Percentiles rank a stretch among this genome's conserved stretches.
These are phyloP conservation scores for Leishmania guyanensis DNA, from an alignment of 208 protist genomes.

Conservation along the genomic window DNA sequence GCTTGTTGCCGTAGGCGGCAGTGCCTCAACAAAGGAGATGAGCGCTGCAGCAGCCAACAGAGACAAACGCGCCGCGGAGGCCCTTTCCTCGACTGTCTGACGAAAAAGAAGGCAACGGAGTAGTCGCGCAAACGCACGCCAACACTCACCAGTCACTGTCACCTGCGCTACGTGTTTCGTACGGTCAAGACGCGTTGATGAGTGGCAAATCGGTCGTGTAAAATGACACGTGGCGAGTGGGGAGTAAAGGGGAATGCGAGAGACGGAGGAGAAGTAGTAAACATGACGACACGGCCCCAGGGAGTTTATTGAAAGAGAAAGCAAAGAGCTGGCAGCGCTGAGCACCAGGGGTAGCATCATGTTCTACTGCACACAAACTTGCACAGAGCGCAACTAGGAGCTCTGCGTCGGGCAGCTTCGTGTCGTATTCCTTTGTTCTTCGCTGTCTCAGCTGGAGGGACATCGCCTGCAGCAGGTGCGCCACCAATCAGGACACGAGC, in stretches of 20 bases:
- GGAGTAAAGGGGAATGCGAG: neutral
- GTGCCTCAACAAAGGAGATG: neutral
- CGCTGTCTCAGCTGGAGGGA: neutral
- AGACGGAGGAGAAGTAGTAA: neutral
- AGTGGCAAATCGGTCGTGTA: neutral
- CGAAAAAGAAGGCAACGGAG: neutral
- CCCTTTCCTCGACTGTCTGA: too few species aligned
- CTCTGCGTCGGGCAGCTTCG: neutral
- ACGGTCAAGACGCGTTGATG: neutral
- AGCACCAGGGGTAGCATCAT: neutral
- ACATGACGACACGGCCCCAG: neutral
- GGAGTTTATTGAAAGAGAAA: neutral
- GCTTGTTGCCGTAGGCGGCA: neutral
- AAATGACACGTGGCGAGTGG: neutral
- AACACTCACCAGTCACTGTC: neutral
- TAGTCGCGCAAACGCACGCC: neutral
- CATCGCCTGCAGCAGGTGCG: neutral
- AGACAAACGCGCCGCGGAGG: neutral
- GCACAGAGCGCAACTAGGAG: neutral
- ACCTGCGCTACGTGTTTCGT: neutral
- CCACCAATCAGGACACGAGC: neutral
- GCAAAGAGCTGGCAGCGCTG: neutral
- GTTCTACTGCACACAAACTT: too few species aligned
- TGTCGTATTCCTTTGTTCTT: neutral
- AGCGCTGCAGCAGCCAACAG: neutral